These are phyloP conservation scores for Porcisia deanei DNA, from an alignment of 208 protist species.

Conservation along the genomic window DNA sequence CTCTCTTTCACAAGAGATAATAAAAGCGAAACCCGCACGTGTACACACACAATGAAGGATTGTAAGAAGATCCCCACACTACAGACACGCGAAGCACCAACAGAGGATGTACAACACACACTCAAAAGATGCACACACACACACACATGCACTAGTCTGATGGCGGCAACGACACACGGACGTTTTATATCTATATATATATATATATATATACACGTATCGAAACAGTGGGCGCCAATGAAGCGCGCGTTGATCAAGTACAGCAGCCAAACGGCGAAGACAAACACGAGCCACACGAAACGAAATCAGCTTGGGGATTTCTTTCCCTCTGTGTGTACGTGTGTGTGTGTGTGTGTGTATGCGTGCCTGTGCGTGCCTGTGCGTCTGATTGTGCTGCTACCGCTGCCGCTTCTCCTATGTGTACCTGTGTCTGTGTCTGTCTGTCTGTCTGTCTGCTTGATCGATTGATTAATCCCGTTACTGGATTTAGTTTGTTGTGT, in stretches of 20 bases:
- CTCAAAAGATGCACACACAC: neutral
- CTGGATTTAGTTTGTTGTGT: no score
- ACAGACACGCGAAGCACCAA: no score
- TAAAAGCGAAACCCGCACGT: no score
- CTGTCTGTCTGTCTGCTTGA: neutral
- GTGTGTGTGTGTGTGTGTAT: neutral
- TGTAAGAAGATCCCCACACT: no score
- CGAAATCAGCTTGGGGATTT: neutral
- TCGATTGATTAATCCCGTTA: no score
- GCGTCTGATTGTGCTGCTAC: neutral
- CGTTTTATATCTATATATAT: neutral
- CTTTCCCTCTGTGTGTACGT: no score
- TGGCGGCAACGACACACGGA: no score
- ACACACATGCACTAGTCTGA: neutral
- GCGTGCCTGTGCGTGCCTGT: no score
- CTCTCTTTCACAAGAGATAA: no score
- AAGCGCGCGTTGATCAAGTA: neutral
- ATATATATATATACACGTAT: neutral
- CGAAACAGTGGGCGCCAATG: neutral
- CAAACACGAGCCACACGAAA: no score
- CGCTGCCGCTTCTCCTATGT: neutral
- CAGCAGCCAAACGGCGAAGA: neutral
- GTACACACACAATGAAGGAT: no score
- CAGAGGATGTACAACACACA: neutral
- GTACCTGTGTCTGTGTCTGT: slow-evolving; percentile 9